phyloP scores from a whole-genome alignment of 2,329 filamentous ascomycete genomes.

The Talaromyces sp. region DNA sequence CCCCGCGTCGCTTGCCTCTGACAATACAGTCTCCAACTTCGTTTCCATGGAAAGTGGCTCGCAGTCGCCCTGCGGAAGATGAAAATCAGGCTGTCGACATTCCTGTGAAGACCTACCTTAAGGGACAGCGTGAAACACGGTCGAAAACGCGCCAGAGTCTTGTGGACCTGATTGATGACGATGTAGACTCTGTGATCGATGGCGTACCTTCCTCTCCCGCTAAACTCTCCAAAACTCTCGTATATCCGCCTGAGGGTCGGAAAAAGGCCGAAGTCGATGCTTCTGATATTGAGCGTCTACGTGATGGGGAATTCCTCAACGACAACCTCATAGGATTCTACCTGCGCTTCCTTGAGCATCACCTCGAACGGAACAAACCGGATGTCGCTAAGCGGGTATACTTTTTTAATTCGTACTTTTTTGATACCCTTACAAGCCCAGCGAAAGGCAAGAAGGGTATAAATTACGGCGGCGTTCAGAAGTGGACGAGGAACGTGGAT shows the following conservation, averaged over 20 bases:
- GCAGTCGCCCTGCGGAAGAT: slow-evolving; percentile 1
- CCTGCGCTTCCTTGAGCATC: slow-evolving; percentile 64
- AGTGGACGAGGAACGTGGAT: slow-evolving; percentile 83
- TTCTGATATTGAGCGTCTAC: slow-evolving; percentile 59
- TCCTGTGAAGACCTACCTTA: slow-evolving; percentile 21
- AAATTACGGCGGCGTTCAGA: slow-evolving; percentile 78
- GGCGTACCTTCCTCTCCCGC: neutral
- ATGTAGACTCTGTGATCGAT: neutral
- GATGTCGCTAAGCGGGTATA: slow-evolving; percentile 63
- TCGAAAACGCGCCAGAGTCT: slow-evolving; percentile 22
- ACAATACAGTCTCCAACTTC: neutral
- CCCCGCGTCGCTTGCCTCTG: slow-evolving; percentile 9
- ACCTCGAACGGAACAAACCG: slow-evolving; percentile 51
- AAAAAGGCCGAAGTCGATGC: slow-evolving; percentile 42
- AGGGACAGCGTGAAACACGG: slow-evolving; percentile 22
- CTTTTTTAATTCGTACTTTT: slow-evolving; percentile 93
- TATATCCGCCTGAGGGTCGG: slow-evolving; percentile 42
- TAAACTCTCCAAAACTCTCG: slow-evolving; percentile 28
- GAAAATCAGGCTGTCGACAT: slow-evolving; percentile 18
- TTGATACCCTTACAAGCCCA: slow-evolving; percentile 64
- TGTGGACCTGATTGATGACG: slow-evolving; percentile 8
- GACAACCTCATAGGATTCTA: slow-evolving; percentile 91
- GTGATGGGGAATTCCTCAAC: slow-evolving; percentile 83
- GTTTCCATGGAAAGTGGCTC: slow-evolving; percentile 9
- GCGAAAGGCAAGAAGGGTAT: slow-evolving; percentile 53